Evolutionary conservation across 768 basidiomycete species (phyloP).

Genomic region (Termitomyces titanicus): DNA sequence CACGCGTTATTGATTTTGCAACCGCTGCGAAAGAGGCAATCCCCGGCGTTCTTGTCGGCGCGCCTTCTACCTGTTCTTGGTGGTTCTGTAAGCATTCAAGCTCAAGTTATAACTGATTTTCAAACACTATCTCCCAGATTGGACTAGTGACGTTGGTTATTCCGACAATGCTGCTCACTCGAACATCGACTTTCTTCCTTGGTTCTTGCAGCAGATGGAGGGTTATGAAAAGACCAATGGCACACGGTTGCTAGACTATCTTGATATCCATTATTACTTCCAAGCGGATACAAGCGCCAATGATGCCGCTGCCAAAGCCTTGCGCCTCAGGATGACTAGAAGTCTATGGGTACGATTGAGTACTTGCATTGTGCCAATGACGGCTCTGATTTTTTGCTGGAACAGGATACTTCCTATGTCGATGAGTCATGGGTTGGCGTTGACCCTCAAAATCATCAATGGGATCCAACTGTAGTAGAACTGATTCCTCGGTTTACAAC

Average conservation of each 20-base stretch:
- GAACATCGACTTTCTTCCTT: slow-evolving; percentile 52
- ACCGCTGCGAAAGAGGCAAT: slow-evolving; percentile 40
- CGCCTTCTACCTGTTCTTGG: slow-evolving; percentile 45
- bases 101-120: neutral
- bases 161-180: slow-evolving; percentile 47
- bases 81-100: slow-evolving; percentile 38
- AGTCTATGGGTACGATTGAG: slow-evolving; percentile 40
- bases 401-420: slow-evolving; percentile 42
- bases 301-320: slow-evolving; percentile 46
- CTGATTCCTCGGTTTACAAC: slow-evolving; percentile 49
- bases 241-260: slow-evolving; percentile 47
- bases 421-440: slow-evolving; percentile 53
- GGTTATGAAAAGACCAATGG: slow-evolving; percentile 28
- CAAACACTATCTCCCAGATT: slow-evolving; percentile 29
- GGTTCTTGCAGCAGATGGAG: slow-evolving; percentile 52
- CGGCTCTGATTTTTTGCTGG: neutral
- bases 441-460: slow-evolving; percentile 42
- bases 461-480: slow-evolving; percentile 37
- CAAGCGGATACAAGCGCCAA: slow-evolving; percentile 50
- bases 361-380: neutral
- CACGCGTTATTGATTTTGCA: slow-evolving; percentile 39
- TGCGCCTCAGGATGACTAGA: slow-evolving; percentile 46
- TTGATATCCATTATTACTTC: slow-evolving; percentile 58
- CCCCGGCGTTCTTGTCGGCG: slow-evolving; percentile 40
- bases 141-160: slow-evolving; percentile 47